These are phyloP conservation scores for Microdochium paspali DNA, from an alignment of 2,329 filamentous ascomycete species.

Conservation along the genomic window DNA sequence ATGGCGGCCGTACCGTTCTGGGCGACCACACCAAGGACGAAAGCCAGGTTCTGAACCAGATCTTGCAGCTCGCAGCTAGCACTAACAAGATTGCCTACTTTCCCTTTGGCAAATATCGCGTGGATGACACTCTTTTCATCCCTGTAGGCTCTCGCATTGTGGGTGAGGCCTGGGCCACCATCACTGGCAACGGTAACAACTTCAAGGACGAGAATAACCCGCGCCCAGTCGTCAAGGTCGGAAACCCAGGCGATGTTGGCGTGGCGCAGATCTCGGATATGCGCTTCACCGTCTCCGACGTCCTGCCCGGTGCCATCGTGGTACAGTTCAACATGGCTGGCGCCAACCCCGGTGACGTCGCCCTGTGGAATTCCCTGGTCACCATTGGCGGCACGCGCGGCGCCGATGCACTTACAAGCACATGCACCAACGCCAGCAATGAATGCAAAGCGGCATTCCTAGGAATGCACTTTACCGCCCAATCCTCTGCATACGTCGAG, in stretches of 20 bases:
- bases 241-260: slow-evolving; percentile 47
- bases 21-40: slow-evolving; percentile 30
- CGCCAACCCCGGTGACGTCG: slow-evolving; percentile 18
- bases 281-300: slow-evolving; percentile 52
- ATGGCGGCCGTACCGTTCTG: slow-evolving; percentile 22
- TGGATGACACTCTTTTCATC: slow-evolving; percentile 39
- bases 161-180: slow-evolving; percentile 41
- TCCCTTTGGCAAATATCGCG: slow-evolving; percentile 44
- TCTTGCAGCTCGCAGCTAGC: slow-evolving; percentile 25
- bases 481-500: slow-evolving; percentile 41
- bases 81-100: slow-evolving; percentile 39
- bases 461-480: slow-evolving; percentile 34
- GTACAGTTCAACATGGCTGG: slow-evolving; percentile 34
- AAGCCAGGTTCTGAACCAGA: slow-evolving; percentile 23
- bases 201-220: slow-evolving; percentile 43
- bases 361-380: slow-evolving; percentile 24
- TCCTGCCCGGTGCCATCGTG: slow-evolving; percentile 50
- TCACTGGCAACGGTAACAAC: slow-evolving; percentile 38
- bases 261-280: slow-evolving; percentile 56
- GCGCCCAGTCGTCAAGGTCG: slow-evolving; percentile 48
- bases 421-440: slow-evolving; percentile 19
- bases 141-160: slow-evolving; percentile 39
- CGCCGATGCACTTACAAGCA: slow-evolving; percentile 14
- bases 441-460: slow-evolving; percentile 34
- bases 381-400: slow-evolving; percentile 26